phyloP scores from a whole-genome alignment of 2,329 filamentous ascomycete species.

The Fusarium nelsonii region DNA sequence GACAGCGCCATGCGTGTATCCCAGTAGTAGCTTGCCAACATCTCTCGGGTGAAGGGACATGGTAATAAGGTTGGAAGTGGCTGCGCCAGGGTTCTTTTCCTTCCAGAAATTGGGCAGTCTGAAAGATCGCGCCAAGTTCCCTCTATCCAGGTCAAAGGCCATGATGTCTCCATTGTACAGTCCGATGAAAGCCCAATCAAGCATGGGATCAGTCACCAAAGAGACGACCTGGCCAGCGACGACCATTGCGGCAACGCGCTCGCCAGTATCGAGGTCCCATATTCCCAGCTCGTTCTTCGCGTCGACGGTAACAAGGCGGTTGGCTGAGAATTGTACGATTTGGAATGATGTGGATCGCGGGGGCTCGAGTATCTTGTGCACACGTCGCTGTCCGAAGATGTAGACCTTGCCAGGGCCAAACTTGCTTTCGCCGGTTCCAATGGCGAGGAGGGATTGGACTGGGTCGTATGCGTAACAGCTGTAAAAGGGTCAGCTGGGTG shows the following conservation, averaged over 20 bases:
- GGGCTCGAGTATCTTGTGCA: slow-evolving; percentile 80
- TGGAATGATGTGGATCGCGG: slow-evolving; percentile 80
- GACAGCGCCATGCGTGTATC: slow-evolving; percentile 88
- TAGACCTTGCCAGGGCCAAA: slow-evolving; percentile 91
- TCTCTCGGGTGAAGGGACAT: slow-evolving; percentile 91
- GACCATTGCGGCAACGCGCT: slow-evolving; percentile 75
- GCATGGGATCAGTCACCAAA: slow-evolving; percentile 84
- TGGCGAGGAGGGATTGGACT: slow-evolving; percentile 90
- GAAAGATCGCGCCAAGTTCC: slow-evolving; percentile 76
- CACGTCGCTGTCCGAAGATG: slow-evolving; percentile 84
- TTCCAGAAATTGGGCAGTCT: slow-evolving; percentile 90
- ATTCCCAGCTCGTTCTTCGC: slow-evolving; percentile 86
- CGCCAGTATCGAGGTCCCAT: slow-evolving; percentile 81
- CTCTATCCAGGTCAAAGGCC: slow-evolving; percentile 92
- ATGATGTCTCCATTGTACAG: slow-evolving; percentile 85
- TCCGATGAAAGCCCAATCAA: slow-evolving; percentile 94
- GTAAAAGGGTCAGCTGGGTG: slow-evolving; percentile 47
- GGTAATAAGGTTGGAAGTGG: slow-evolving; percentile 73
- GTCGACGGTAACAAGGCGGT: slow-evolving; percentile 87
- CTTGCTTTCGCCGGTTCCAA: slow-evolving; percentile 89
- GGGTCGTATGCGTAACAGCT: slow-evolving; percentile 91
- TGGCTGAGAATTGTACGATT: slow-evolving; percentile 84
- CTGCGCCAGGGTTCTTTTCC: slow-evolving; percentile 75
- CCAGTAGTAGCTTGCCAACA: slow-evolving; percentile 89
- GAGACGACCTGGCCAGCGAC: slow-evolving; percentile 81